Evolutionary conservation across 2,329 filamentous ascomycete species (phyloP).

Genomic region (Colletotrichum ledebouriae): DNA sequence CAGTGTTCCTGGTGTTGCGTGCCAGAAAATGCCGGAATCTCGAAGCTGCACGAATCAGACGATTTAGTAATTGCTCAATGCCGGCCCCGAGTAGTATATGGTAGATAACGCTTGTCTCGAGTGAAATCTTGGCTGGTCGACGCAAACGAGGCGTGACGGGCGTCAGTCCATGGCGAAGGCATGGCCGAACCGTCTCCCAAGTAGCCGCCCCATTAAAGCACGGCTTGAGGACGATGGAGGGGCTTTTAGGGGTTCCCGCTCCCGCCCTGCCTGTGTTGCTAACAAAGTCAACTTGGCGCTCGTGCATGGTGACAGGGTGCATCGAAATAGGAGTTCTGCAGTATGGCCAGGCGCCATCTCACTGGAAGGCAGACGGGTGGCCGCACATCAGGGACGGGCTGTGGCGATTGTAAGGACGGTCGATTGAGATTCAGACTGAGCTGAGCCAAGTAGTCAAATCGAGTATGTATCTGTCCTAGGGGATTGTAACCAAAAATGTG

Average conservation of each 20-base stretch:
- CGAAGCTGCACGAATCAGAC: not conserved
- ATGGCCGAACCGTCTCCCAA: not conserved
- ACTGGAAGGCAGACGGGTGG: no score
- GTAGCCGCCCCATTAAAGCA: constrained; percentile 1
- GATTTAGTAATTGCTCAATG: not conserved
- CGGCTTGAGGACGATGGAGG: constrained; percentile 5
- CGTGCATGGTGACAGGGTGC: constrained; percentile 4
- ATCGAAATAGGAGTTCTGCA: constrained; percentile 18
- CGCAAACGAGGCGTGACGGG: not conserved
- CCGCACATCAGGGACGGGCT: not conserved
- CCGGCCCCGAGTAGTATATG: not conserved
- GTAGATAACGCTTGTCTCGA: not conserved
- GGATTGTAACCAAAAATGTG: constrained; percentile 5
- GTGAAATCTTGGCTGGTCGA: not conserved
- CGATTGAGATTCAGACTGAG: constrained; percentile 25
- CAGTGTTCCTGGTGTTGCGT: not conserved
- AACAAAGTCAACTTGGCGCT: constrained; percentile 29
- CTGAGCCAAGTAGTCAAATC: constrained; percentile 11
- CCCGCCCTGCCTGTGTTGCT: constrained; percentile 6
- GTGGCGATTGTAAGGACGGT: constrained; percentile 20
- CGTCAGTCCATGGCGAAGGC: not conserved
- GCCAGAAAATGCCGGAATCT: not conserved
- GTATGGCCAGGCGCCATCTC: not conserved
- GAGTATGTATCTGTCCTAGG: not conserved
- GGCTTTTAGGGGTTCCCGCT: constrained; percentile 7